Evolutionary conservation across 805 yeast genomes (phyloP).

Genomic region (Wickerhamiella hasegawae): DNA sequence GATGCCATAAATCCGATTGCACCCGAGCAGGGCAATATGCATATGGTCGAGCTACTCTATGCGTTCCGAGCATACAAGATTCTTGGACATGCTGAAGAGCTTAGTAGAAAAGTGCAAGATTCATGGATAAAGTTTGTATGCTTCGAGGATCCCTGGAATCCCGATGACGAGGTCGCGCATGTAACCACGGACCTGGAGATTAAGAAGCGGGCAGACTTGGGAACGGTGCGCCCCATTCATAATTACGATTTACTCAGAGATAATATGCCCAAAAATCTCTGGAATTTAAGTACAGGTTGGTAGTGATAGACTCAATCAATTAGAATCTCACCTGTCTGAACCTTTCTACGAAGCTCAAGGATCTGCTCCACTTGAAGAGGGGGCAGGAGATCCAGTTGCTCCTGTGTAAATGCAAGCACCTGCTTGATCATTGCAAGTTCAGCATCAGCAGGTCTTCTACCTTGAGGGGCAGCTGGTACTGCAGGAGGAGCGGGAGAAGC

Average conservation of each 20-base stretch:
- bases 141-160: constrained; percentile 18
- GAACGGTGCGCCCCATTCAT: neutral
- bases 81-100: constrained; percentile 6
- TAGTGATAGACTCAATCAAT: neutral
- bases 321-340: constrained; percentile 13
- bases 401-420: constrained; percentile 36
- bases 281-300: neutral
- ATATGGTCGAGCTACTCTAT: constrained; percentile 22
- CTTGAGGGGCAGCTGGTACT: constrained; percentile 6
- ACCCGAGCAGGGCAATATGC: constrained; percentile 18
- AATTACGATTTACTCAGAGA: neutral
- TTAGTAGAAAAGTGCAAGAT: constrained; percentile 14
- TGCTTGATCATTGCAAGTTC: constrained; percentile 27
- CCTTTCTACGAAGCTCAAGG: constrained; percentile 13
- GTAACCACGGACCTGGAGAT: neutral
- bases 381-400: constrained; percentile 34
- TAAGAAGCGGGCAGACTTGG: neutral
- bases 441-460: neutral
- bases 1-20: constrained; percentile 20
- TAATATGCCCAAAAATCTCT: neutral
- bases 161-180: constrained; percentile 4
- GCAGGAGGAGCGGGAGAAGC: too few species aligned
- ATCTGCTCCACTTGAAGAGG: constrained; percentile 33
- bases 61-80: constrained; percentile 17
- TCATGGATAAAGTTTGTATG: constrained; percentile 16